Conservation (phyloP, 768 basidiomycete genomes). For the Tulasnella sp. region DNA sequence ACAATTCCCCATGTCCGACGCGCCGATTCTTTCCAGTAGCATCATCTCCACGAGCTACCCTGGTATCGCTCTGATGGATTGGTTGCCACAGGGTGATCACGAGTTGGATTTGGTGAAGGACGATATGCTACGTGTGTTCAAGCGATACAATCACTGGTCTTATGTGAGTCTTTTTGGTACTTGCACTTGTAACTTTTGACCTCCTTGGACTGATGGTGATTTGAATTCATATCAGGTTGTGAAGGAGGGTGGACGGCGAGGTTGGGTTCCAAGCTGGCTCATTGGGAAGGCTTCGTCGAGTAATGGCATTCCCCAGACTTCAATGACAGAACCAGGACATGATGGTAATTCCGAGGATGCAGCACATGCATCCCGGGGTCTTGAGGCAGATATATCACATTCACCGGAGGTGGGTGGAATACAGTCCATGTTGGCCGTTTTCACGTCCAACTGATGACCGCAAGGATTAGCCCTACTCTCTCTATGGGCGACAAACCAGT, state of each 20-base stretch:
- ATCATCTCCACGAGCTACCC: constrained; percentile 98
- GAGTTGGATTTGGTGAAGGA: constrained; percentile 85
- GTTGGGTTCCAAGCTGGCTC: constrained; percentile 47
- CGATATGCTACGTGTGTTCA: constrained; percentile 83
- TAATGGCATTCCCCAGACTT: background rate
- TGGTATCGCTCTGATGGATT: constrained; percentile 92
- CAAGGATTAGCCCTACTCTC: too few relatives aligned
- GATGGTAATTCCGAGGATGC: too few relatives aligned
- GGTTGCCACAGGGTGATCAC: constrained; percentile 85
- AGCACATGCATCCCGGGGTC: too few relatives aligned
- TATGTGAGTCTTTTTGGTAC: constrained; percentile 42
- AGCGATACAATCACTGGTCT: constrained; percentile 97
- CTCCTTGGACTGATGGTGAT: constrained; percentile 17
- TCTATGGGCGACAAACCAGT: too few relatives aligned
- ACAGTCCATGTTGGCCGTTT: too few relatives aligned
- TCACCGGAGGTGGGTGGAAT: too few relatives aligned
- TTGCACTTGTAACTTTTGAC: too few relatives aligned
- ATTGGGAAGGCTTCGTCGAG: constrained; percentile 65
- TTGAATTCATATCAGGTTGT: constrained; percentile 48
- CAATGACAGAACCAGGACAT: too few relatives aligned
- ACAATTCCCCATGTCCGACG: constrained; percentile 31
- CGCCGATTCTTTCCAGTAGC: constrained; percentile 77
- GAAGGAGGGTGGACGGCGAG: constrained; percentile 61
- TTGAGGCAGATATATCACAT: too few relatives aligned
- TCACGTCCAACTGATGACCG: too few relatives aligned